These are phyloP conservation scores for Cadophora malorum DNA, from an alignment of 2,329 filamentous ascomycete genomes.

Conservation along the genomic window DNA sequence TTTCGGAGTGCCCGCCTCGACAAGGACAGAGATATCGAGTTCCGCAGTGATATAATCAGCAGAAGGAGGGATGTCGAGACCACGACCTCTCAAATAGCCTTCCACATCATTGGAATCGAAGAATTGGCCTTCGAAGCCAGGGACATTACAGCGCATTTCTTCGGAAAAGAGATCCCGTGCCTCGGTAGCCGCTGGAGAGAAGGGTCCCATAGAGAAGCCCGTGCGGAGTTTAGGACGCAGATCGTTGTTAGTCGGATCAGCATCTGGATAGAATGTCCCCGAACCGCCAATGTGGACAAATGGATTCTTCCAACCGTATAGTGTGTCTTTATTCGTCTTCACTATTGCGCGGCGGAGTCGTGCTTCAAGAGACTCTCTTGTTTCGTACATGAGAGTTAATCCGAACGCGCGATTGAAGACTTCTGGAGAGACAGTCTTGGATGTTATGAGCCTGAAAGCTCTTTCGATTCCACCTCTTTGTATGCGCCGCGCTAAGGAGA, in stretches of 20 bases:
- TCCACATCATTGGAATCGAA: constrained; percentile 81
- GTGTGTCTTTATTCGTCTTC: constrained; percentile 47
- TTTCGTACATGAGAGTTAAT: constrained; percentile 69
- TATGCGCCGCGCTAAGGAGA: constrained; percentile 72
- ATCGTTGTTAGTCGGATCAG: constrained; percentile 34
- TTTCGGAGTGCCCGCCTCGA: constrained; percentile 28
- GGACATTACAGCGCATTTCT: constrained; percentile 59
- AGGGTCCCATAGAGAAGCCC: constrained; percentile 57
- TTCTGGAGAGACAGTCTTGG: constrained; percentile 52
- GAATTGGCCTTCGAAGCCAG: constrained; percentile 75
- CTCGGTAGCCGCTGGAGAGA: constrained; percentile 49
- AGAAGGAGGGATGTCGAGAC: constrained; percentile 65
- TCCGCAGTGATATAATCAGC: constrained; percentile 67
- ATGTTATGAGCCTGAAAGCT: constrained; percentile 63
- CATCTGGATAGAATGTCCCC: constrained; percentile 65
- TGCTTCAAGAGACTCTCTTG: constrained; percentile 54
- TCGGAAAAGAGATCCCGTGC: constrained; percentile 53
- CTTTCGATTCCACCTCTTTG: constrained; percentile 70
- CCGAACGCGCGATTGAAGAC: constrained; percentile 67
- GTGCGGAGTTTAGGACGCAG: constrained; percentile 42
- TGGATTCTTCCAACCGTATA: constrained; percentile 65
- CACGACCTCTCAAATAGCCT: constrained; percentile 69
- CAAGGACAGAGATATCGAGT: constrained; percentile 49
- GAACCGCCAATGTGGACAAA: constrained; percentile 71
- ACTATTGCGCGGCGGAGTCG: constrained; percentile 45